A percentile compares a stretch with the other conserved stretches of the same genome.
Evolutionary conservation across 208 protist species (phyloP).

Genomic region (Leptomonas pyrrhocoris): DNA sequence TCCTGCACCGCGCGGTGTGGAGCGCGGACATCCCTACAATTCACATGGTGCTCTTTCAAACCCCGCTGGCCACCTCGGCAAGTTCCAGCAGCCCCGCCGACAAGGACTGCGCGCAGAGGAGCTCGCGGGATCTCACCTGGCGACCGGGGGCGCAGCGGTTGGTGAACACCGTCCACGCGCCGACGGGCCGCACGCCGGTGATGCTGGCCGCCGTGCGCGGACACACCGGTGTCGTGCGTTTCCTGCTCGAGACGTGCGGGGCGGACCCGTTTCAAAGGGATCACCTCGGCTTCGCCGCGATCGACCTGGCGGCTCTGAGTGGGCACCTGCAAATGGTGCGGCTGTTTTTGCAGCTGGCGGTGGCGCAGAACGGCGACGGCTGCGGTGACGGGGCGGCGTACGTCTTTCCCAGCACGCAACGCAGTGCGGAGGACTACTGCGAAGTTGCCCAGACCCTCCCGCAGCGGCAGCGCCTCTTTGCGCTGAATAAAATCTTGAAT

Average conservation of each 20-base stretch:
- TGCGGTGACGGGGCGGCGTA: constrained; percentile 37
- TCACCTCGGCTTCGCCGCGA: constrained; percentile 51
- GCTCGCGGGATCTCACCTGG: constrained; percentile 31
- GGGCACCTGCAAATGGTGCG: constrained; percentile 61
- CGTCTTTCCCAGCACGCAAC: constrained; percentile 46
- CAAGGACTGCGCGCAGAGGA: not conserved
- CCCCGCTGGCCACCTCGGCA: constrained; percentile 19
- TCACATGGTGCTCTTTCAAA: constrained; percentile 59
- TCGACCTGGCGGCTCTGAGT: constrained; percentile 75
- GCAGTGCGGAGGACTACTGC: constrained; percentile 69
- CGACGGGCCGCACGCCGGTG: constrained; percentile 74
- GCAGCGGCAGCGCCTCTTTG: constrained; percentile 55
- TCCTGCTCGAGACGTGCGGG: constrained; percentile 64
- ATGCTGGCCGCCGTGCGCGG: constrained; percentile 83
- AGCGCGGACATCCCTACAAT: constrained; percentile 60
- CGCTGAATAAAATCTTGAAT: constrained; percentile 60
- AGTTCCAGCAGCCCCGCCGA: not conserved
- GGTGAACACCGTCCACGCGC: constrained; percentile 63
- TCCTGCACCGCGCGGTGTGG: constrained; percentile 84
- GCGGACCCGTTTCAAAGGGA: constrained; percentile 53
- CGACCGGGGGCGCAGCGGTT: constrained; percentile 57
- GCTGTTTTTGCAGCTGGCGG: constrained; percentile 32
- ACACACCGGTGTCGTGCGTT: constrained; percentile 44
- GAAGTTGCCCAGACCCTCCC: constrained; percentile 63
- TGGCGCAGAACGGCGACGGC: constrained; percentile 20